Conservation (phyloP, 345 rosid species). For the Eucalyptus cloeziana region DNA sequence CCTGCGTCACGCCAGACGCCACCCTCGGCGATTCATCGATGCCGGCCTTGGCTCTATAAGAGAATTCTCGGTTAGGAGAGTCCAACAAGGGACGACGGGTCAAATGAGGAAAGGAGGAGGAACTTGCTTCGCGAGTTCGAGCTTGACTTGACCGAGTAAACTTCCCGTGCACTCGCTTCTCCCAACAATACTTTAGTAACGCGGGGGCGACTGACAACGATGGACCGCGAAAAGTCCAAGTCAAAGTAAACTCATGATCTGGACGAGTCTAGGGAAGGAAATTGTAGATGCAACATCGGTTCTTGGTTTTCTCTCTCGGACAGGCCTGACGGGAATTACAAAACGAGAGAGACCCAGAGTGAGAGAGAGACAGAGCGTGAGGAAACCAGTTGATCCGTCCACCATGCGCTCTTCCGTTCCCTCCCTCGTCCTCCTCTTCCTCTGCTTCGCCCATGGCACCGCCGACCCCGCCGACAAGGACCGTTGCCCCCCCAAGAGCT, state of each 20-base stretch:
- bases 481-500: rapidly evolving
- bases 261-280: neutral
- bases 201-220: neutral
- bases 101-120: neutral
- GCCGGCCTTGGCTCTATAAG: neutral
- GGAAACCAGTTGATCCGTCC: neutral
- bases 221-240: neutral
- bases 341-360: neutral
- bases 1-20: neutral
- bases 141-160: neutral
- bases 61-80: neutral
- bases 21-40: neutral
- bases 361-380: neutral
- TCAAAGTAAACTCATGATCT: neutral
- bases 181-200: neutral
- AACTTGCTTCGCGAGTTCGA: neutral
- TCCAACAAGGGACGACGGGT: neutral
- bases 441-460: neutral
- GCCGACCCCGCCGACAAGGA: rapidly evolving
- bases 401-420: neutral
- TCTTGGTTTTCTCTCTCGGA: neutral
- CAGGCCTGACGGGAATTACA: neutral
- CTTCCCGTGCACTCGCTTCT: neutral
- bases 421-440: neutral
- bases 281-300: neutral